Base-by-base conservation (phyloP, 2,329 filamentous ascomycete species). In the Colletotrichum viniferum region DNA sequence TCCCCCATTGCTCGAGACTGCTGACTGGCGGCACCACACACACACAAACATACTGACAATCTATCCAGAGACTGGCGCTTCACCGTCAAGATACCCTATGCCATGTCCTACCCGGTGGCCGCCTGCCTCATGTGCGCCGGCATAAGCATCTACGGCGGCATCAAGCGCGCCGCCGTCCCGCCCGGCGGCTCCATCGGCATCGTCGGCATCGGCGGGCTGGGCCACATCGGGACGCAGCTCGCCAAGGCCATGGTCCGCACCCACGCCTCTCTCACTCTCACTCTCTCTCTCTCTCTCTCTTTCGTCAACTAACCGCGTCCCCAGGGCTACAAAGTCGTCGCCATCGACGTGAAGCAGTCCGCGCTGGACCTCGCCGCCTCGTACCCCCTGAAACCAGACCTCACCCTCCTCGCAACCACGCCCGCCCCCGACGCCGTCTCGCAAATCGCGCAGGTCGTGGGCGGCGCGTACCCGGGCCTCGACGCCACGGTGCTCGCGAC, bases 391-490 rank as follows among this genome's bases (percentile, higher is more conserved):
- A 77, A 75, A 14, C 62, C 64, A 5, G 68, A 70, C 32, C 18
- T 63, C 13, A 80, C 80, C 76, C 79, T 83, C 77, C 79, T 82
- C 4, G 64, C 81, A 18, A 82, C 81, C 9, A 66, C 77, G 32
- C 77, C 72, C 18, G 76, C 79, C 7, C 28, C 76, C 24, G 79
- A 82, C 43, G 81, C 58, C 21, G n/a, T 70, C 26, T 9, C 28
- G 21, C 16, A 56, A 14, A 76, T 77, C 26, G 21, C 70, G 32
- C 24, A 24, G 12, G 56, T 28, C 28, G 64, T 67, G 4, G 7
- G 26, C 21, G 58, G 68, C 16, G 38, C 16, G 21, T 76, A 76
- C 12, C 74, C 74, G 1, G 76, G 76, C 12, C 70, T 77, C n/a
- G 74, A 77, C 36, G 76, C 76, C 16, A 43, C 67, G 4, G 71